Conservation (phyloP, 768 basidiomycete genomes). For the Solioccasus polychromus region DNA sequence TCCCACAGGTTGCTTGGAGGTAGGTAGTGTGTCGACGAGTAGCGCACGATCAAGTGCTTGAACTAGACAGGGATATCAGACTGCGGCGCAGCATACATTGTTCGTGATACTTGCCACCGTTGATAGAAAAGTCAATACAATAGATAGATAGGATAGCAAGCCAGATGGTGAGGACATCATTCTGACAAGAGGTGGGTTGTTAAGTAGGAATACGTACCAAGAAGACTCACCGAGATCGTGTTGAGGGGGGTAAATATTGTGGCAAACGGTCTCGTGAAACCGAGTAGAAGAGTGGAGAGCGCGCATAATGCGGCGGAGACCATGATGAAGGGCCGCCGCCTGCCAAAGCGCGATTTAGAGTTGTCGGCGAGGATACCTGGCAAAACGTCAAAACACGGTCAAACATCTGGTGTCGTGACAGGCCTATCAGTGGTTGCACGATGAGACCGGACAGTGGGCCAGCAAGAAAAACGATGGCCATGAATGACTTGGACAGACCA, state of each 20-base stretch:
- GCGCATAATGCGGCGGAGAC: constrained; percentile 64
- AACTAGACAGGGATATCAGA: constrained; percentile 41
- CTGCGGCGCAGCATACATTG: neutral
- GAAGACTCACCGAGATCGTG: constrained; percentile 33
- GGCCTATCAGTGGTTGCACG: constrained; percentile 87
- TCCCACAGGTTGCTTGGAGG: constrained; percentile 71
- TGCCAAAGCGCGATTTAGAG: constrained; percentile 78
- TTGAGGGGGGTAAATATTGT: constrained; percentile 37
- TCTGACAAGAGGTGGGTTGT: constrained; percentile 35
- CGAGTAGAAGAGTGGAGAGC: constrained; percentile 74
- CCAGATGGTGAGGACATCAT: constrained; percentile 65
- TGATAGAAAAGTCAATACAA: constrained; percentile 63
- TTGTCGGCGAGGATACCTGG: constrained; percentile 73
- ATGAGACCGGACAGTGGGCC: constrained; percentile 88
- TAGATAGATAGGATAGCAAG: constrained; percentile 75
- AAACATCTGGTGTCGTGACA: constrained; percentile 1
- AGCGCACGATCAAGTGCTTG: constrained; percentile 90
- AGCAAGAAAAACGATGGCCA: constrained; percentile 90
- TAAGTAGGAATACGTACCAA: neutral
- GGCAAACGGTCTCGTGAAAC: constrained; percentile 75
- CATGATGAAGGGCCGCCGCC: constrained; percentile 85
- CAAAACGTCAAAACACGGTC: neutral
- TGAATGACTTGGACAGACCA: constrained; percentile 79
- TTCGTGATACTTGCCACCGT: constrained; percentile 39
- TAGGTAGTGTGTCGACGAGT: constrained; percentile 80